Base-by-base conservation (phyloP, 805 yeast genomes). In the Teunomyces lycoperdinae region DNA sequence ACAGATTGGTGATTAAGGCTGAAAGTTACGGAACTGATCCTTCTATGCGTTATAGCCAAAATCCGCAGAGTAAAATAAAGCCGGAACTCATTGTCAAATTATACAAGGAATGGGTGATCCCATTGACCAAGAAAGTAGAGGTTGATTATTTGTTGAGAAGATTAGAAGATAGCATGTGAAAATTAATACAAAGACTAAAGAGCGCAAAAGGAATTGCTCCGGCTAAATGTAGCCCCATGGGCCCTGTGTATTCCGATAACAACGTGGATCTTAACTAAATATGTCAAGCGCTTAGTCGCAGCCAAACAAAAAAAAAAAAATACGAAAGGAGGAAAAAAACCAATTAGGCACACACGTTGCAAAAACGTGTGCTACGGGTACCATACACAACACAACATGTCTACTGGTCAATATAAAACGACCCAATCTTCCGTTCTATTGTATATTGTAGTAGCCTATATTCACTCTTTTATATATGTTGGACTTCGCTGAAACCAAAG, bases 121-220 rank as follows among this genome's bases (percentile, higher is more conserved):
- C 98, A 8, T 73, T 94, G 63, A 94, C 99, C 6, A 94, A 92
- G 67, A 86, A 87, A 65, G 98, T 94, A 17, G 99, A 94, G 70
- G 87, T 94, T 20, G 97, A 92, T 50, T 94, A 94, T 61, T 73
- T 94, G 47, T 69, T 94, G 61, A 78, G 94, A 63, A 78, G 99
- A 65, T 68, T 91, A 46, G 96, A 87, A 56, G 86, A 82, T 50
- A 78, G 30, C 30, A 38, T 38, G 41, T 38, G 41, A 38, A 11
- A 20, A 20, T 7, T 16, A 16, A 11, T 13, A 6, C 16, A 32
- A 14, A 32, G 14, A 32, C 5, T 20, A 20, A 20, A 20, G 24
- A 20, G 24, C 24, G 24, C 34, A 13, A 32, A 32, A 32, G 10
- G 34, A 14, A 16, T 32, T 16, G 14, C 14, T 26, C 41, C 41